Conservation (phyloP, 371 early-diverging fungal genomes). For the Lichtheimia ramosa region DNA sequence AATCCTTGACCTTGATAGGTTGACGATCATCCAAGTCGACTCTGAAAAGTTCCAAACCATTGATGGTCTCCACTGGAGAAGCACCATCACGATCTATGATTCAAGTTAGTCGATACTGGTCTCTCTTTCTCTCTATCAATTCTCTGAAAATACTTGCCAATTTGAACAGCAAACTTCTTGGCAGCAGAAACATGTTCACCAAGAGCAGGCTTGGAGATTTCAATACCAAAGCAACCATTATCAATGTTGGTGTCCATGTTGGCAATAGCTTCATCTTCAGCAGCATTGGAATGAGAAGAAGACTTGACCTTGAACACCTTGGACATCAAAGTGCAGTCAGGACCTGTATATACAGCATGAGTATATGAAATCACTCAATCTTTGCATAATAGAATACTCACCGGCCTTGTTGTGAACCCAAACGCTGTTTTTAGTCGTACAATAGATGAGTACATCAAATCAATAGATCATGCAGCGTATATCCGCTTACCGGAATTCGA, state of each 20-base stretch:
- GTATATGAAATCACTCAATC: not conserved
- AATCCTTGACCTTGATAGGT: constrained; percentile 12
- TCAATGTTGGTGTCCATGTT: constrained; percentile 19
- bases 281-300: constrained; percentile 18
- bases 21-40: constrained; percentile 8
- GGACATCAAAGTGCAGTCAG: constrained; percentile 25
- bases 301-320: constrained; percentile 20
- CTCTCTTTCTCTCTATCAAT: no score
- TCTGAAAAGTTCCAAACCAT: constrained; percentile 10
- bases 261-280: constrained; percentile 5
- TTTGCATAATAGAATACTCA: not conserved
- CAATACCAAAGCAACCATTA: constrained; percentile 25
- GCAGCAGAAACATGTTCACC: constrained; percentile 10
- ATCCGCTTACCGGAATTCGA: constrained; percentile 20
- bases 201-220: constrained; percentile 13
- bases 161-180: constrained; percentile 6
- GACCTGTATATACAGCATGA: constrained; percentile 3
- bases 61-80: constrained; percentile 16
- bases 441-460: not conserved
- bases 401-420: constrained; percentile 25
- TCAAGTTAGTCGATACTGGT: not conserved
- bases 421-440: constrained; percentile 6
- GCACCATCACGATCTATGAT: constrained; percentile 14
- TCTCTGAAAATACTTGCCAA: not conserved
- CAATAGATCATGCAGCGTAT: not conserved